These are phyloP conservation scores for Aspergillus amoenus DNA, from an alignment of 2,329 filamentous ascomycete species.

Conservation along the genomic window DNA sequence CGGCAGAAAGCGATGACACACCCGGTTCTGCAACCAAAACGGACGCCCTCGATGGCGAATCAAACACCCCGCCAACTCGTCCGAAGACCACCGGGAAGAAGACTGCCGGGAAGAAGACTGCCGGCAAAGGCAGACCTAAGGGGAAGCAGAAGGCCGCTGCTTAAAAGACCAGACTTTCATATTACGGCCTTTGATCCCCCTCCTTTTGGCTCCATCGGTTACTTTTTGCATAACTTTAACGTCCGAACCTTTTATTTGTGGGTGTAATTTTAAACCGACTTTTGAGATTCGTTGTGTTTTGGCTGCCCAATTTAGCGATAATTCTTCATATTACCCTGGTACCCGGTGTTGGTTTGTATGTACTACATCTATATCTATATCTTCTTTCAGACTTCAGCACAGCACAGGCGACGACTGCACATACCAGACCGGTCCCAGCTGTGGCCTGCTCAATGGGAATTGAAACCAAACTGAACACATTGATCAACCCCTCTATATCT, in stretches of 20 bases:
- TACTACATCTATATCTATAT: background rate
- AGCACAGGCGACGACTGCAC: conserved; percentile 1
- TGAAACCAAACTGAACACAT: background rate
- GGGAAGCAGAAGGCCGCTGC: conserved; percentile 32
- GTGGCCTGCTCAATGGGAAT: background rate
- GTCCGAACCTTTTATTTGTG: background rate
- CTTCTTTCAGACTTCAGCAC: background rate
- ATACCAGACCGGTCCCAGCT: background rate
- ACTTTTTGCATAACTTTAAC: conserved; percentile 10
- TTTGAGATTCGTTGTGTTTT: background rate
- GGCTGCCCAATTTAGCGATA: conserved; percentile 7
- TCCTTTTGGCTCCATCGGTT: background rate
- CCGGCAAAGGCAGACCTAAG: conserved; percentile 30
- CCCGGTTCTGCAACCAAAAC: conserved; percentile 24
- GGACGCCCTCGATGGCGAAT: conserved; percentile 23
- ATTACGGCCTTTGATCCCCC: background rate
- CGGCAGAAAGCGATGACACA: conserved; percentile 22
- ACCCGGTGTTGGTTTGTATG: conserved; percentile 4
- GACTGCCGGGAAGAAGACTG: background rate
- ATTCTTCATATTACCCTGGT: conserved; percentile 4
- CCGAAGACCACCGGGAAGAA: conserved; percentile 1
- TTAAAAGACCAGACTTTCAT: background rate
- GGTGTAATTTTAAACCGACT: background rate
- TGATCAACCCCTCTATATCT: conserved; percentile 37
- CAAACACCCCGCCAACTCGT: conserved; percentile 16